Percentiles rank a stretch among this genome's conserved stretches.
Evolutionary conservation across 2,329 filamentous ascomycete species (phyloP).

Genomic region (Ascochyta fabae): DNA sequence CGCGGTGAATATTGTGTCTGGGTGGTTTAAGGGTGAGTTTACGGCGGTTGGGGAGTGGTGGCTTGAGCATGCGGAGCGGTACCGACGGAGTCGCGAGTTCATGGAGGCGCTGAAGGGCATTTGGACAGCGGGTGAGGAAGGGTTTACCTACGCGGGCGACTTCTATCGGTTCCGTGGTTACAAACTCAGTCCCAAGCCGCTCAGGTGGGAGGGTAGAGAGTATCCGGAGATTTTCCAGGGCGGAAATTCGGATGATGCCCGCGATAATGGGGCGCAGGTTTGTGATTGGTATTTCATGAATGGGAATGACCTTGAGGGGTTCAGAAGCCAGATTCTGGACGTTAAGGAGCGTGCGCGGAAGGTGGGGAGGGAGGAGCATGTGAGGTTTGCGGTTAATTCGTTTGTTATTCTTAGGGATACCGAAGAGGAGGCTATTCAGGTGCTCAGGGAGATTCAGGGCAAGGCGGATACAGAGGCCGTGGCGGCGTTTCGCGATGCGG

Average conservation of each 20-base stretch:
- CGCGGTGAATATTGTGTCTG: conserved; percentile 60
- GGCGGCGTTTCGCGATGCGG: conserved; percentile 57
- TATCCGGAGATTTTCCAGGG: conserved; percentile 62
- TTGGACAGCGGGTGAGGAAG: conserved; percentile 55
- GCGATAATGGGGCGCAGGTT: conserved; percentile 57
- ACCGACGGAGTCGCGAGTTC: conserved; percentile 58
- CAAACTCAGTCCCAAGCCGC: conserved; percentile 57
- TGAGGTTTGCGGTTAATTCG: conserved; percentile 59
- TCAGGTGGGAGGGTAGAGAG: conserved; percentile 44
- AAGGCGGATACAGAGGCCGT: conserved; percentile 61
- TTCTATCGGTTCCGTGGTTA: conserved; percentile 63
- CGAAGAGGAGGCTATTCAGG: conserved; percentile 58
- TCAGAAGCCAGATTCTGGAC: conserved; percentile 58
- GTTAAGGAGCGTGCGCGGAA: conserved; percentile 56
- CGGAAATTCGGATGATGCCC: conserved; percentile 59
- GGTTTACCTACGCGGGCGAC: conserved; percentile 59
- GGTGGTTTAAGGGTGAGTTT: conserved; percentile 63
- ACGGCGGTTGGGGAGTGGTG: conserved; percentile 61
- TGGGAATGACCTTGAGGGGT: conserved; percentile 62
- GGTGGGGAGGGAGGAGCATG: conserved; percentile 53
- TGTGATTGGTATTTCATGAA: conserved; percentile 64
- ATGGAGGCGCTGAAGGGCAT: conserved; percentile 60
- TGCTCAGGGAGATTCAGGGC: conserved; percentile 60
- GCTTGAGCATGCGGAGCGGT: conserved; percentile 61
- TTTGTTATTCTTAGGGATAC: conserved; percentile 60